Base-by-base conservation (phyloP, 495 filamentous ascomycete genomes). In the Recurvomyces mirabilis region DNA sequence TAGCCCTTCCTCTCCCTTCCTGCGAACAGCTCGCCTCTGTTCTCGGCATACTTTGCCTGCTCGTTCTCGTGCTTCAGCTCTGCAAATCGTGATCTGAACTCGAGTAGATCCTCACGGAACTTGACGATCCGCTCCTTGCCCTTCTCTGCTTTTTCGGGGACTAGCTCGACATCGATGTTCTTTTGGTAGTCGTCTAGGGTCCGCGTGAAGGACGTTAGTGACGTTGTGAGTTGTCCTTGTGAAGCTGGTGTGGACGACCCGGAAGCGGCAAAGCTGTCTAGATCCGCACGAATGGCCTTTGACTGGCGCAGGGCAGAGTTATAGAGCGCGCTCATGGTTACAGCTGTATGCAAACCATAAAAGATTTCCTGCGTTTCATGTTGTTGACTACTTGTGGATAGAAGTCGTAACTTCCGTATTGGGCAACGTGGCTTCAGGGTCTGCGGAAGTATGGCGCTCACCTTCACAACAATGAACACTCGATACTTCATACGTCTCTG, bases 301-400 rank as follows among this genome's bases (percentile, higher is more conserved):
- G 81, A 84, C 68, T 95, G 89, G 66, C 93, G 93, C 22, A 94
- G 75, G 23, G 91, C 89, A 14, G 87, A 89, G 65, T 95, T 95
- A 75, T 94, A 95, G 49, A 89, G 75, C 13, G 85, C 84, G 62
- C 94, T 94, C 89, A 26, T 22, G 20, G 20, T 40, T 5, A n/a
- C n/a, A n/a, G 38, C 14, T 2, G 5, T 38, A 14, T 19, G 5
- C 13, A 38, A 22, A 18, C 5, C 15, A 4, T 38, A 19, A 4
- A 5, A 13, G 13, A n/a, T 38, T 19, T 22, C 15, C 20, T 38
- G 15, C 34, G 15, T 19, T 41, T 41, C 21, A 25, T 28, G 38
- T n/a, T n/a, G n/a, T n/a, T n/a, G n/a, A n/a, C n/a, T n/a, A n/a
- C n/a, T n/a, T n/a, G n/a, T n/a, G n/a, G n/a, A n/a, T 3, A 2